Base-by-base conservation (phyloP, 352 stramenopile genomes). In the Phytopythium aichiense region DNA sequence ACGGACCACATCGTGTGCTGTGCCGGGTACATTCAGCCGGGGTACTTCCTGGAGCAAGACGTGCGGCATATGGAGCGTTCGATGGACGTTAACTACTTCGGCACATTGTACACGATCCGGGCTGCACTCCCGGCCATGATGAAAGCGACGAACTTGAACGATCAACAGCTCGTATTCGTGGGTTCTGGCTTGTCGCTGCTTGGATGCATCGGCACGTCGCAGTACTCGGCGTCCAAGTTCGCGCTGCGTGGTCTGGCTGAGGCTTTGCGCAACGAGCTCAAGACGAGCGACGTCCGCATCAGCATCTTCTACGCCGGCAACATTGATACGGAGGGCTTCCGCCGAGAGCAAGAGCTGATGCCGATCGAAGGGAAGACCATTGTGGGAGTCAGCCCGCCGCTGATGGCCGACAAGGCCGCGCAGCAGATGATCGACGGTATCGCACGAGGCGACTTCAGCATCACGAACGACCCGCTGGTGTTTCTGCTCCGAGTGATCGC, bases 1-100 rank as follows among this genome's bases (percentile, higher is more conserved):
- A 79, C 67, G 40, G 73, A 86, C 64, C 65, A 85, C 54, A n/a
- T 89, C 8, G 59, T 88, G 15, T 86, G 73, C 60, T 76, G 66
- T 59, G 80, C 80, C 23, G 80, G 77, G 15, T 69, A 48, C 25
- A 61, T 71, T 20, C 53, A 74, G 12, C 72, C 78, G 2, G 74
- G 74, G 0, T 88, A 85, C 52, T 87, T 91, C 53, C 59, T 86
- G n/a, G 72, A 85, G 1, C 76, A 87, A 35, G 60, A 75, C 35
- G 65, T 85, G 9, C 37, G 50, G 20, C 58, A 69, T 0, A 79
- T 80, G 58, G 61, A 35, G n/a, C 67, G 65, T 11, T 64, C 71
- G 35, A 84, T 89, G 72, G 76, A 88, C 43, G 61, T 87, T 62
- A 88, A 88, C 67, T 88, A 81, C 68, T 81, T 89, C 28, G 80